These are phyloP conservation scores for Oidiodendron maius DNA, from an alignment of 495 filamentous ascomycete species.

Conservation along the genomic window DNA sequence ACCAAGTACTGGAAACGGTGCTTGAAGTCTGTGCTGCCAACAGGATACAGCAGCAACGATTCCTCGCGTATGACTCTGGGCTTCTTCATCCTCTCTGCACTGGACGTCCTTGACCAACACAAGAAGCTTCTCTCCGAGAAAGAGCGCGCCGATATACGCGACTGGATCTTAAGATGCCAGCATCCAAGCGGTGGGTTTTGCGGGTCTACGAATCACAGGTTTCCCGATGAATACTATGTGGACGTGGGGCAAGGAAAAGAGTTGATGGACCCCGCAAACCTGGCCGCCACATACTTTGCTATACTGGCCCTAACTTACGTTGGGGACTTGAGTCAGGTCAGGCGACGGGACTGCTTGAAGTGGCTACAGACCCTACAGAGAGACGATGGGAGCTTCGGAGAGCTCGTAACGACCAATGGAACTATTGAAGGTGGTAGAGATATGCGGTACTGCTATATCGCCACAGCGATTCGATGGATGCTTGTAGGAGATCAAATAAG, in stretches of 20 bases:
- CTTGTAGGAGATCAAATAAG: conserved; percentile 42
- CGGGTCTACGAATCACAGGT: conserved; percentile 52
- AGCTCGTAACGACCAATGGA: conserved; percentile 57
- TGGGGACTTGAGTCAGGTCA: conserved; percentile 65
- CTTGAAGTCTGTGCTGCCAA: conserved; percentile 73
- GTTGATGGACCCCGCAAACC: conserved; percentile 71
- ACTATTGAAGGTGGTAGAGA: conserved; percentile 72
- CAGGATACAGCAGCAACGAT: conserved; percentile 78
- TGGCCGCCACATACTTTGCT: conserved; percentile 85
- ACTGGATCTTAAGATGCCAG: conserved; percentile 75
- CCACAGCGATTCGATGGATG: conserved; percentile 75
- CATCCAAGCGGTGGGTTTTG: conserved; percentile 73
- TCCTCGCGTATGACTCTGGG: conserved; percentile 83
- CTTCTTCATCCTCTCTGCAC: conserved; percentile 78
- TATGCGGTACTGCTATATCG: conserved; percentile 80
- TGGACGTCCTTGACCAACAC: conserved; percentile 72
- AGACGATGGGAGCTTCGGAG: conserved; percentile 85
- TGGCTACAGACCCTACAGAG: conserved; percentile 79
- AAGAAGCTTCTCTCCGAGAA: conserved; percentile 44
- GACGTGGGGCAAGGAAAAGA: conserved; percentile 32
- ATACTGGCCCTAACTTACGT: conserved; percentile 68
- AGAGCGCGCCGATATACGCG: conserved; percentile 53
- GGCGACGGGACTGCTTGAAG: conserved; percentile 56
- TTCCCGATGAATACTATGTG: conserved; percentile 30
- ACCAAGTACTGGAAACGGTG: conserved; percentile 92